Evolutionary conservation across 768 basidiomycete species (phyloP).

Genomic region (Boletus pseudo-olivaceus): DNA sequence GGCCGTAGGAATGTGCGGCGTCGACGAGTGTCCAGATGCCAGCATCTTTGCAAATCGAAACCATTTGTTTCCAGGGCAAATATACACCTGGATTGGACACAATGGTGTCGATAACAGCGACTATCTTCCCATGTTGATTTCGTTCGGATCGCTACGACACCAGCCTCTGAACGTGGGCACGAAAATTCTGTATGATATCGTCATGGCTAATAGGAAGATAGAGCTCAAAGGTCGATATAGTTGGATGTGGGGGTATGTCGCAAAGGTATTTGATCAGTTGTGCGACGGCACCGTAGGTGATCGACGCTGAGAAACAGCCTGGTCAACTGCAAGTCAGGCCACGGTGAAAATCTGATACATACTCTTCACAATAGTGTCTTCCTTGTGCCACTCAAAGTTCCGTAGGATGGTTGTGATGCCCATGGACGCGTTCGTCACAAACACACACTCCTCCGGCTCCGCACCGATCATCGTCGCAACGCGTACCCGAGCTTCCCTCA

Average conservation of each 20-base stretch:
- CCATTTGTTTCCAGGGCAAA: neutral
- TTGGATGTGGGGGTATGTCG: conserved; percentile 50
- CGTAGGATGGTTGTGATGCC: conserved; percentile 55
- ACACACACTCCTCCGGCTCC: conserved; percentile 47
- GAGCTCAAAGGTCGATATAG: neutral
- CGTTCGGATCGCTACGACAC: neutral
- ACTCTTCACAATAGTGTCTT: conserved; percentile 36
- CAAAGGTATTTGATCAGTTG: conserved; percentile 46
- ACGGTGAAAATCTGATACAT: neutral
- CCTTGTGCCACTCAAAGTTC: conserved; percentile 63
- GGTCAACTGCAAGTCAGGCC: neutral
- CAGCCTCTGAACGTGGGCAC: neutral
- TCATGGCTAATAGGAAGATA: neutral
- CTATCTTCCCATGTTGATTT: neutral
- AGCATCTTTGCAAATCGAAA: neutral
- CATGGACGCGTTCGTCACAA: conserved; percentile 17
- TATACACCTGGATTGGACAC: neutral
- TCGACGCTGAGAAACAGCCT: conserved; percentile 35
- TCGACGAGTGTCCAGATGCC: neutral
- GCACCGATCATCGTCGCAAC: conserved; percentile 44
- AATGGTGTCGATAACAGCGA: neutral
- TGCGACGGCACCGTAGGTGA: conserved; percentile 52
- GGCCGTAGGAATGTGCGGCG: neutral
- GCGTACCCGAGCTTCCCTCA: conserved; percentile 37
- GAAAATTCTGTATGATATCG: neutral